These are phyloP conservation scores for Daedaleopsis sinensis DNA, from an alignment of 768 basidiomycete genomes.

Conservation along the genomic window DNA sequence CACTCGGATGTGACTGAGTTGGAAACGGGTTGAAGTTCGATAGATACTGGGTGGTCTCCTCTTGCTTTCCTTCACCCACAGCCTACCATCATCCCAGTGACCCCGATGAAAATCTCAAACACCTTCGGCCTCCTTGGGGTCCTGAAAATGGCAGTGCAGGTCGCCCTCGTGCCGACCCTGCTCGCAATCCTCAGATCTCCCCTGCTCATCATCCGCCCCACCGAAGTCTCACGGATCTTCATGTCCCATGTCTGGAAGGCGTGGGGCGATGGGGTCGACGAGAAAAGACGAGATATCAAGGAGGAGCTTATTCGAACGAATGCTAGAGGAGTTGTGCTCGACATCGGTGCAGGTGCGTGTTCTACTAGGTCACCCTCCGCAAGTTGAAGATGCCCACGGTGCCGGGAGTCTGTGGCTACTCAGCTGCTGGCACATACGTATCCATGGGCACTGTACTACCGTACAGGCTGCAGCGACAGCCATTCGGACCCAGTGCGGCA, in stretches of 20 bases:
- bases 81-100: too few relatives aligned
- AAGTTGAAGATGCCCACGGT: too few relatives aligned
- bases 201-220: conserved; percentile 47
- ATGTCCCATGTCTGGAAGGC: conserved; percentile 59
- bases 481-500: too few relatives aligned
- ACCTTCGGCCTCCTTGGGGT: conserved; percentile 47
- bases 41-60: neutral
- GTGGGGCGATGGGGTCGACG: conserved; percentile 53
- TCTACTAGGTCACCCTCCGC: too few relatives aligned
- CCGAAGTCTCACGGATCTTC: conserved; percentile 52
- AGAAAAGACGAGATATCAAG: conserved; percentile 44
- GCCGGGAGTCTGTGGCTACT: too few relatives aligned
- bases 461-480: too few relatives aligned
- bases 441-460: too few relatives aligned
- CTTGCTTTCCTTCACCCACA: neutral
- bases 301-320: conserved; percentile 50
- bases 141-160: conserved; percentile 40
- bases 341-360: conserved; percentile 62
- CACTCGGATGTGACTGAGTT: too few relatives aligned
- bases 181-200: conserved; percentile 43
- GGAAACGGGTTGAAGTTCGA: too few relatives aligned
- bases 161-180: conserved; percentile 50
- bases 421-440: too few relatives aligned
- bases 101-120: conserved; percentile 49
- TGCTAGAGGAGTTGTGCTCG: conserved; percentile 64